Conservation (phyloP, 2,329 filamentous ascomycete species). For the Tolypocladium sp. region DNA sequence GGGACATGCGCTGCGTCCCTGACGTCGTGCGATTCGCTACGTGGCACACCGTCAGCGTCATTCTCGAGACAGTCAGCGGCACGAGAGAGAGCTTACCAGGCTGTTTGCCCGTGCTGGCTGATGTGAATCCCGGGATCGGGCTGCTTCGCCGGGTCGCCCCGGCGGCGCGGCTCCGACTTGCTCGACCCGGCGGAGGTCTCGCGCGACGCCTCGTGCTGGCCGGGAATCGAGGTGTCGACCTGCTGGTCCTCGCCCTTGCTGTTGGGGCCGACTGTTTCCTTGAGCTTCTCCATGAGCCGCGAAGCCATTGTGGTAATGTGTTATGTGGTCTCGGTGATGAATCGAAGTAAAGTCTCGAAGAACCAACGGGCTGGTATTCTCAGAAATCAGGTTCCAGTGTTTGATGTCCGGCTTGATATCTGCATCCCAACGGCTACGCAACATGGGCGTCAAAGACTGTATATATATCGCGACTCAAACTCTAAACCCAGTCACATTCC, state of each 20-base stretch:
- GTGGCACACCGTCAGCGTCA: background rate
- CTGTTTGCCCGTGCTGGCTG: background rate
- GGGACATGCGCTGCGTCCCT: constrained; percentile 14
- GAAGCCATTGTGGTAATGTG: background rate
- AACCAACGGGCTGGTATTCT: background rate
- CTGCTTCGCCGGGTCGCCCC: background rate
- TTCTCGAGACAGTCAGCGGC: background rate
- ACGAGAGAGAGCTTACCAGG: background rate
- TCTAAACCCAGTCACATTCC: background rate
- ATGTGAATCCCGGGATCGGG: background rate
- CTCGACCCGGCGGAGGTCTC: background rate
- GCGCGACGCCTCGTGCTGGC: background rate
- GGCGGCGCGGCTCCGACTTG: background rate
- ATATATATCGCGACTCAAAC: background rate
- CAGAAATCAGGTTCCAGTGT: background rate
- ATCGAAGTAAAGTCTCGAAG: background rate
- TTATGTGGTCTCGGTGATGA: background rate
- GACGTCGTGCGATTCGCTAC: background rate
- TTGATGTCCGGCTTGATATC: background rate
- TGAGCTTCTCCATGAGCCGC: background rate
- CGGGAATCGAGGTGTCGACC: background rate
- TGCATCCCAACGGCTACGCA: background rate
- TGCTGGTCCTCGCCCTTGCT: background rate
- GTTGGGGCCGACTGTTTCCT: background rate
- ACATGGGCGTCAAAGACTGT: background rate